Evolutionary conservation across 768 basidiomycete genomes (phyloP).

Genomic region (Rhizopogon sp.): DNA sequence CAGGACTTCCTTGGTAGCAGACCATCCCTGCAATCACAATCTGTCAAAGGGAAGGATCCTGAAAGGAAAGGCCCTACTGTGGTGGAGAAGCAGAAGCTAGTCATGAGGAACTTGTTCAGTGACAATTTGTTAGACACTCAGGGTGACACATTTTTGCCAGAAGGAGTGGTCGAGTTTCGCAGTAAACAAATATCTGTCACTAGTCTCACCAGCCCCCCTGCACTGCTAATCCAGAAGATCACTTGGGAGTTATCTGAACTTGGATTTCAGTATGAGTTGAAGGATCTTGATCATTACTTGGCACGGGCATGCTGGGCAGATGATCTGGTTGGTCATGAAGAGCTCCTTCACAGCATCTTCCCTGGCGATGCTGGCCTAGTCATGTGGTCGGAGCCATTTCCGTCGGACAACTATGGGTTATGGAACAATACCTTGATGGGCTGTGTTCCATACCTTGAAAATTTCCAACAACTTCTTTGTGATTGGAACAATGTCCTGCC

Average conservation of each 20-base stretch:
- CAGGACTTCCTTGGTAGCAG: background rate
- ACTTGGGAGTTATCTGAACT: constrained; percentile 18
- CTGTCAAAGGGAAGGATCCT: background rate
- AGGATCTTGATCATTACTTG: constrained; percentile 8
- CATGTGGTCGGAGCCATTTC: constrained; percentile 1
- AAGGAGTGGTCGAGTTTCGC: background rate
- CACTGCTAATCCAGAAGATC: constrained; percentile 1
- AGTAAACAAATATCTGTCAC: background rate
- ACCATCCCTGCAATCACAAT: background rate
- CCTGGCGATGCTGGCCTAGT: background rate
- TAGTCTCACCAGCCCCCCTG: background rate
- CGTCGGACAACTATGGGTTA: background rate
- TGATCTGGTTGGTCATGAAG: background rate
- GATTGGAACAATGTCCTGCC: background rate
- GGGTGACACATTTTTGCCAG: background rate
- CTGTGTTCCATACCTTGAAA: background rate
- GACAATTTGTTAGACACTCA: background rate
- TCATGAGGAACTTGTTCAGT: constrained; percentile 1
- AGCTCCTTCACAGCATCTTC: constrained; percentile 1
- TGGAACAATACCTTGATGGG: background rate
- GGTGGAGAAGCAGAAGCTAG: background rate
- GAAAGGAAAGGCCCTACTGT: background rate
- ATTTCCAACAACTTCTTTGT: background rate
- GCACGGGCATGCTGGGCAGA: background rate
- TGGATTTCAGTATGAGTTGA: constrained; percentile 15